Conservation (phyloP, 345 rosid species). For the Boechera divaricarpa region DNA sequence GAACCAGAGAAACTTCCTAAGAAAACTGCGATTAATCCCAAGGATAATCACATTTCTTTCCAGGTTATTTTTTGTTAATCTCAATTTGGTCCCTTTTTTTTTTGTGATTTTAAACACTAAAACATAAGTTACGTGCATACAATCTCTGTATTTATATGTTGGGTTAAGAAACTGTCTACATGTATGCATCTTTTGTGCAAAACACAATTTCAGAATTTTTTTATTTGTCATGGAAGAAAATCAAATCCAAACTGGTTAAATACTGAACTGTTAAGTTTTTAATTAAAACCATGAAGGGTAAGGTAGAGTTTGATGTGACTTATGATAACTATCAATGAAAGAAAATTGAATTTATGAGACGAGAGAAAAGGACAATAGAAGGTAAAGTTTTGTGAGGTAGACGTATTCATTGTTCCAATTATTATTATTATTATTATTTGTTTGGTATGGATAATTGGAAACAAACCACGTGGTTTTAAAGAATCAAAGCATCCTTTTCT, state of each 20-base stretch:
- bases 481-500: neutral
- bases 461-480: neutral
- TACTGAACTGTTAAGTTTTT: neutral
- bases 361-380: neutral
- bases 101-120: neutral
- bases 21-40: conserved; percentile 58
- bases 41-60: conserved; percentile 79
- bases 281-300: neutral
- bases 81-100: neutral
- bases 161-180: neutral
- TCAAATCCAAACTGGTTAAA: neutral
- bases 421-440: neutral
- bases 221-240: neutral
- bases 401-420: conserved; percentile 7
- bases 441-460: too few relatives aligned
- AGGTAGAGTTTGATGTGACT: neutral
- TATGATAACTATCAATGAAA: neutral
- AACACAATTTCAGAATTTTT: neutral
- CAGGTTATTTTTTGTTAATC: conserved; percentile 51
- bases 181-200: neutral
- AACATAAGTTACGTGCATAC: neutral
- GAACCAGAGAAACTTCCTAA: conserved; percentile 63
- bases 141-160: conserved; percentile 15
- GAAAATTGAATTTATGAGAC: neutral
- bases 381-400: conserved; percentile 16